Evolutionary conservation across 176 grass and related monocot species (phyloP).

Genomic region (Oryza brachyantha): DNA sequence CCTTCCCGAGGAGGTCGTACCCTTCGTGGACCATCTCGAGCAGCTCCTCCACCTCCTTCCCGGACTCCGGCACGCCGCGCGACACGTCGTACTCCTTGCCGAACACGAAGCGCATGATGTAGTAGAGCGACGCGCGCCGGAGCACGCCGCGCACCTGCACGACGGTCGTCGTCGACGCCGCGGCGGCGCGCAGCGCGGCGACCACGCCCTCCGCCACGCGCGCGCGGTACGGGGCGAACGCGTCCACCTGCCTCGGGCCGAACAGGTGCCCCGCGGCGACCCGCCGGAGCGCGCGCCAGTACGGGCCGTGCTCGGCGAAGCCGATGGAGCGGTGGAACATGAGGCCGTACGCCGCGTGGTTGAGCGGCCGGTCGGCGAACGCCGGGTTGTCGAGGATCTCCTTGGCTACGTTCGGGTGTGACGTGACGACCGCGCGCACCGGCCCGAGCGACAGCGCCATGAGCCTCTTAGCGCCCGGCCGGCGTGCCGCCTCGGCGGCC

Average conservation of each 20-base stretch:
- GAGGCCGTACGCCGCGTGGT: constrained; percentile 82
- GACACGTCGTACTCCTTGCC: constrained; percentile 63
- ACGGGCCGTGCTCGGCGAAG: constrained; percentile 74
- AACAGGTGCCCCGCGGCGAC: constrained; percentile 63
- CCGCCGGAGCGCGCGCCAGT: constrained; percentile 69
- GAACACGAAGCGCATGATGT: constrained; percentile 89
- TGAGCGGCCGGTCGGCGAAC: constrained; percentile 64
- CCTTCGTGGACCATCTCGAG: constrained; percentile 73
- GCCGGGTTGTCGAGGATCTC: constrained; percentile 68
- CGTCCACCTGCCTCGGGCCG: constrained; percentile 62
- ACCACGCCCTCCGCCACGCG: constrained; percentile 40
- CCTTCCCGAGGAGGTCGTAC: constrained; percentile 70
- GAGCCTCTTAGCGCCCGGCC: constrained; percentile 56
- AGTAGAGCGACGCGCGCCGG: constrained; percentile 66
- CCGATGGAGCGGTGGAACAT: constrained; percentile 93
- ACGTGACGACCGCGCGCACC: constrained; percentile 62
- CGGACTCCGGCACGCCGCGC: neutral
- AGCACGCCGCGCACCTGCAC: constrained; percentile 61
- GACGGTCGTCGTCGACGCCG: neutral
- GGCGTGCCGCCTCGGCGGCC: constrained; percentile 36
- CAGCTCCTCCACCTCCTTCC: constrained; percentile 55
- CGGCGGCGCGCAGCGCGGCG: constrained; percentile 23
- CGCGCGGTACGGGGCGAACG: constrained; percentile 58
- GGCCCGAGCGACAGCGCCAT: constrained; percentile 83
- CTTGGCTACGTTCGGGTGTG: constrained; percentile 82